A percentile compares a stretch with the other conserved stretches of the same genome.
phyloP scores from a whole-genome alignment of 169 alveolate species.

The Perkinsus chesapeaki region DNA sequence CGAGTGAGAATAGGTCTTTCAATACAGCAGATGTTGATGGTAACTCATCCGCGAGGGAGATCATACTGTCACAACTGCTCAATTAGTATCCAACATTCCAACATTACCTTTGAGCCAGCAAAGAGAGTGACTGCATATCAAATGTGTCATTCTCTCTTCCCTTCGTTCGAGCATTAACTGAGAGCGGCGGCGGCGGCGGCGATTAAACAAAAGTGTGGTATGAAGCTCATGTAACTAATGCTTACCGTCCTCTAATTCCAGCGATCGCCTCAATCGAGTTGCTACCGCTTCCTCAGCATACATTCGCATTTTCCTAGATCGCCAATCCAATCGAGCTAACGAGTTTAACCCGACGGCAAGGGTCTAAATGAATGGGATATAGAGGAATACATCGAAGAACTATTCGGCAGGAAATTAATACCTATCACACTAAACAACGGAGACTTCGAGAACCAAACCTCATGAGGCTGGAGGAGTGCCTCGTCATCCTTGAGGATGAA shows the following conservation, averaged over 20 bases:
- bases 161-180: not conserved
- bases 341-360: not conserved
- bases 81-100: not conserved
- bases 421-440: no score
- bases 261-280: not conserved
- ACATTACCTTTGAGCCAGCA: not conserved
- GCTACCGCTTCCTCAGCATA: not conserved
- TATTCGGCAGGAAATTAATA: no score
- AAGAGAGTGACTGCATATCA: not conserved
- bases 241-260: not conserved
- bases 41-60: not conserved
- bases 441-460: no score
- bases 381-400: no score
- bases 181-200: no score
- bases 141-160: not conserved
- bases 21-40: not conserved
- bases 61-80: not conserved
- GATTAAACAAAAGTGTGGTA: not conserved
- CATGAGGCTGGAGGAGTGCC: no score
- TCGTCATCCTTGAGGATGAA: no score
- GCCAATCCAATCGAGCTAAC: not conserved
- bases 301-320: not conserved
- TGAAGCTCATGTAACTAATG: not conserved
- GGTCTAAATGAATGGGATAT: not conserved
- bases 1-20: not conserved